Evolutionary conservation across 148 eudicot species (phyloP).

Genomic region (Vaccinium corymbosum): DNA sequence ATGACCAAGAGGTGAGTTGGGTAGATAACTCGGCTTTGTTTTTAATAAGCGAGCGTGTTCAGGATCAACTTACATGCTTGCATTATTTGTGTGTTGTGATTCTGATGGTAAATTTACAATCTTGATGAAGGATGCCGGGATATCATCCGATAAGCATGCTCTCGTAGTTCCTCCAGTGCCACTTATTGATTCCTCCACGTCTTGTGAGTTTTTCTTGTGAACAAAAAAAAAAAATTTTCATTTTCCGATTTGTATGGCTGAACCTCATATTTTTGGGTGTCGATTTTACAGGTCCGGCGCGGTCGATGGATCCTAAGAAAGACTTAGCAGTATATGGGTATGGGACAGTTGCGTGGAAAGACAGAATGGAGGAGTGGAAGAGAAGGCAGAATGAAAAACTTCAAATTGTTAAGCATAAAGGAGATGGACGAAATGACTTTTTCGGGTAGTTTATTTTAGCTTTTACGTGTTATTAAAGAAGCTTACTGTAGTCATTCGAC

Average conservation of each 20-base stretch:
- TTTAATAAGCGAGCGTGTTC: not conserved
- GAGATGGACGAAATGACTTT: conserved; percentile 63
- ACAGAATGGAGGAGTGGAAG: conserved; percentile 91
- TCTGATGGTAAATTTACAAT: not conserved
- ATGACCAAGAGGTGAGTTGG: conserved; percentile 67
- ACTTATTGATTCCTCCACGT: conserved; percentile 47
- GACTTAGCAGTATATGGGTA: conserved; percentile 86
- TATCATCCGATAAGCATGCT: conserved; percentile 71
- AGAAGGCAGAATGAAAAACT: conserved; percentile 68
- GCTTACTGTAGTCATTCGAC: not conserved
- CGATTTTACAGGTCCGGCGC: conserved; percentile 55
- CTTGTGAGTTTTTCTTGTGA: conserved; percentile 39
- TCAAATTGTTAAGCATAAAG: conserved; percentile 70
- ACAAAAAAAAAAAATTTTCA: too few relatives aligned
- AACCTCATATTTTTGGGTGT: not conserved
- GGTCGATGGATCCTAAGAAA: conserved; percentile 87
- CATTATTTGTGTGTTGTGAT: not conserved
- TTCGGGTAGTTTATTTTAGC: conserved; percentile 38
- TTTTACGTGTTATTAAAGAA: not conserved
- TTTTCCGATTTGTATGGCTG: not conserved
- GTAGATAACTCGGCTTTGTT: conserved; percentile 6
- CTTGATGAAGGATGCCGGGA: conserved; percentile 55
- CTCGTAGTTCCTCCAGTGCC: conserved; percentile 55
- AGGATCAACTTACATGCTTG: not conserved
- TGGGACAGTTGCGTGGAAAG: conserved; percentile 98